Conservation (phyloP, 2,329 filamentous ascomycete genomes). For the Cytospora piceae region DNA sequence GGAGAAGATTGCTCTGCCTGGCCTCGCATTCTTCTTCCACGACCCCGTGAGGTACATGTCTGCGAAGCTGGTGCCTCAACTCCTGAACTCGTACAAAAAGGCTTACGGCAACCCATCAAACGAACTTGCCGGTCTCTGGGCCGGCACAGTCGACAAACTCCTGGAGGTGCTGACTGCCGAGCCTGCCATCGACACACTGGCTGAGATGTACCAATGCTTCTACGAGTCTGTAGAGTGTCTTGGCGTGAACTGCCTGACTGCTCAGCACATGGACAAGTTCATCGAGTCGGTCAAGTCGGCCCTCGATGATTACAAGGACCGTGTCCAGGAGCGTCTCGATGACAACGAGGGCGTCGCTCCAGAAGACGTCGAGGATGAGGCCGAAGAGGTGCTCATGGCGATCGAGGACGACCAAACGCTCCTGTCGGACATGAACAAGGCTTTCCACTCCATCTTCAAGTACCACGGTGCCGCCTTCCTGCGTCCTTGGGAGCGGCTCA, state of each 20-base stretch:
- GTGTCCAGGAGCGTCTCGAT: constrained; percentile 81
- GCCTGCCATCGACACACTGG: constrained; percentile 92
- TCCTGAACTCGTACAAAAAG: constrained; percentile 93
- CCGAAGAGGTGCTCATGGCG: constrained; percentile 83
- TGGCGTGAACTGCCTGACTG: constrained; percentile 79
- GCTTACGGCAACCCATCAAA: constrained; percentile 80
- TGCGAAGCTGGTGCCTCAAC: constrained; percentile 89
- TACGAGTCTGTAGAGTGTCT: constrained; percentile 97
- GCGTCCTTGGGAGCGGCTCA: constrained; percentile 82
- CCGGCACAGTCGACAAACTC: constrained; percentile 82
- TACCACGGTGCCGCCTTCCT: constrained; percentile 87
- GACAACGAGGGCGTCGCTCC: constrained; percentile 74
- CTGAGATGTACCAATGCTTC: constrained; percentile 99
- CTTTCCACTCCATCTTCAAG: constrained; percentile 98
- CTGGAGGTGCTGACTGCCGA: constrained; percentile 92
- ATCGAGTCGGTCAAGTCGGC: constrained; percentile 84
- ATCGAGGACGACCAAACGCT: constrained; percentile 98
- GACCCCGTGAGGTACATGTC: constrained; percentile 95
- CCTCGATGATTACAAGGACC: constrained; percentile 88
- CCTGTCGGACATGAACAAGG: constrained; percentile 99
- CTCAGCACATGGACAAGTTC: constrained; percentile 81
- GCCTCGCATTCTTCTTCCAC: constrained; percentile 98
- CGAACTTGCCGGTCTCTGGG: constrained; percentile 83
- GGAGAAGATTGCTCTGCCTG: constrained; percentile 93
- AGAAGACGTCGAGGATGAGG: constrained; percentile 86